phyloP scores from a whole-genome alignment of 345 rosid genomes.

The Rubroshorea leprosula region DNA sequence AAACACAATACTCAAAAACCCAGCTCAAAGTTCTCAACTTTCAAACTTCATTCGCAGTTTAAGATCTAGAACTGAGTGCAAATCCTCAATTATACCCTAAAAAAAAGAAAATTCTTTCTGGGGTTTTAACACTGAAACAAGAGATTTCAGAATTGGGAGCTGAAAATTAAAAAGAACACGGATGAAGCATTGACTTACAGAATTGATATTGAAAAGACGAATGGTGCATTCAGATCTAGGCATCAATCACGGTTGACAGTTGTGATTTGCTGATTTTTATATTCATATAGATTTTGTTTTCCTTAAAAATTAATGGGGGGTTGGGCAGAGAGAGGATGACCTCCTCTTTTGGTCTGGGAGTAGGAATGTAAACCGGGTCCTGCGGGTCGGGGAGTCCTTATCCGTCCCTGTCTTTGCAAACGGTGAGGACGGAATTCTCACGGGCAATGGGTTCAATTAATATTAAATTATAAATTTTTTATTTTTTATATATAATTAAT shows the following conservation, averaged over 20 bases:
- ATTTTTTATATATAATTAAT: too few species aligned
- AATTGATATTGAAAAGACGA: slow-evolving; percentile 6
- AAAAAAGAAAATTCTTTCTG: background rate
- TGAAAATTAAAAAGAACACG: background rate
- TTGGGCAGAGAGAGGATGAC: too few species aligned
- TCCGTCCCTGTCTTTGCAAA: too few species aligned
- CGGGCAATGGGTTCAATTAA: too few species aligned
- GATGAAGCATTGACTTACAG: slow-evolving; percentile 6
- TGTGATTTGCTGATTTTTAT: background rate
- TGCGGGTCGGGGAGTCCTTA: too few species aligned
- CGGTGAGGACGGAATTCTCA: too few species aligned
- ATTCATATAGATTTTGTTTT: too few species aligned
- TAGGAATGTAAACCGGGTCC: too few species aligned
- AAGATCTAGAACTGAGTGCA: slow-evolving; percentile 2
- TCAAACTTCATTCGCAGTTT: slow-evolving; percentile 15
- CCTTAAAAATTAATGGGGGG: too few species aligned
- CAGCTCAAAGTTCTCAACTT: slow-evolving; percentile 8
- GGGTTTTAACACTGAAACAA: too few species aligned
- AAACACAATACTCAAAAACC: background rate
- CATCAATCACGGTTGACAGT: background rate
- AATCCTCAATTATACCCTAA: slow-evolving; percentile 14
- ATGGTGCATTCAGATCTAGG: slow-evolving; percentile 11
- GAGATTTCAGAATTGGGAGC: background rate
- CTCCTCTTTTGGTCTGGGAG: too few species aligned
- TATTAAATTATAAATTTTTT: too few species aligned